These are phyloP conservation scores for Coemansia sp. DNA, from an alignment of 192 early-diverging fungal species.

Conservation along the genomic window DNA sequence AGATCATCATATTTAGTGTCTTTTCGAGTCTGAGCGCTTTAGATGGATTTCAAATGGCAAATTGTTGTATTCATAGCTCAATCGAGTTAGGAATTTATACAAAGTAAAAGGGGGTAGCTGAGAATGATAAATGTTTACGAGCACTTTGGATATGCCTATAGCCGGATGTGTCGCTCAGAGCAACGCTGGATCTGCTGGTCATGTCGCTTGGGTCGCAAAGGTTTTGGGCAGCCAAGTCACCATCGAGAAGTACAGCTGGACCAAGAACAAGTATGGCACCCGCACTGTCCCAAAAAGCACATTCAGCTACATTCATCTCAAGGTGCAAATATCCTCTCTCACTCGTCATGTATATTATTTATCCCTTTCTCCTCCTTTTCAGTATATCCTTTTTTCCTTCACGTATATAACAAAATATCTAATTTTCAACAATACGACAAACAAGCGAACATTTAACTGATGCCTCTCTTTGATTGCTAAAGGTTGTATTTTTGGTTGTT, in stretches of 20 bases:
- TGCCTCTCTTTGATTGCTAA: not conserved
- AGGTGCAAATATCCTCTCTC: slow-evolving; percentile 5
- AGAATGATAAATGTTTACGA: not conserved
- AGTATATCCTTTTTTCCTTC: no score
- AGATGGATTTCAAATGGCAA: no score
- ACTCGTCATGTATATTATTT: not conserved
- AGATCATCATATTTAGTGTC: no score
- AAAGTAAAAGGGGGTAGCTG: not conserved
- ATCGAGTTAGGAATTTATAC: not conserved
- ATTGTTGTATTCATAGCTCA: not conserved
- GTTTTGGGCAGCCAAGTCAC: slow-evolving; percentile 43
- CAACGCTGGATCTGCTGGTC: slow-evolving; percentile 24
- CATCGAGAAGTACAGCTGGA: slow-evolving; percentile 47
- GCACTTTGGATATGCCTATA: not conserved
- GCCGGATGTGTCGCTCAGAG: slow-evolving; percentile 21
- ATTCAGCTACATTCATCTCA: slow-evolving; percentile 40
- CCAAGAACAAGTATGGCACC: slow-evolving; percentile 17
- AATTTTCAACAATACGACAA: no score
- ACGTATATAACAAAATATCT: not conserved
- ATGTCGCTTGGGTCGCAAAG: slow-evolving; percentile 47
- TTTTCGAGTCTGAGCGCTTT: no score
- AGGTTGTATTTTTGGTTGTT: not conserved
- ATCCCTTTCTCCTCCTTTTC: not conserved
- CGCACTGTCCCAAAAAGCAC: slow-evolving; percentile 29
- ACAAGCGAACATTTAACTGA: no score